These are phyloP conservation scores for Penicillium sp. DNA, from an alignment of 2,329 filamentous ascomycete genomes.

Conservation along the genomic window DNA sequence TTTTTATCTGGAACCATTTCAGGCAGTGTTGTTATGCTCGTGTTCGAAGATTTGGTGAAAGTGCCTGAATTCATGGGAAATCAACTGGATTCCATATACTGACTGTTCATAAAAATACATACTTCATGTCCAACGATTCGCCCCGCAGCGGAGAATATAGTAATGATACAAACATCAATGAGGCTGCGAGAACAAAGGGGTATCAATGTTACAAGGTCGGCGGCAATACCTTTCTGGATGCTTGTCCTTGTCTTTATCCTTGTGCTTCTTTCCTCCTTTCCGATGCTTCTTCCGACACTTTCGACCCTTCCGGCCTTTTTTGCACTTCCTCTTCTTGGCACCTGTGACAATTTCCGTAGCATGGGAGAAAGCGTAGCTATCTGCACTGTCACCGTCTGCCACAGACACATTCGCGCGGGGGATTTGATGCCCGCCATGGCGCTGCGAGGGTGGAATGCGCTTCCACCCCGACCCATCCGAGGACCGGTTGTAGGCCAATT, in stretches of 20 bases:
- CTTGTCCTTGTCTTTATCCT: slow-evolving; percentile 3
- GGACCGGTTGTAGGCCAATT: slow-evolving; percentile 38
- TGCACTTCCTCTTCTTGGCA: slow-evolving; percentile 9
- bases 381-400: background rate
- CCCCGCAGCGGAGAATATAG: background rate
- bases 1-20: too few relatives aligned
- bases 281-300: slow-evolving; percentile 13
- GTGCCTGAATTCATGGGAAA: too few relatives aligned
- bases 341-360: slow-evolving; percentile 9
- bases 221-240: slow-evolving; percentile 6
- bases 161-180: slow-evolving; percentile 3
- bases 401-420: slow-evolving; percentile 1
- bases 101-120: too few relatives aligned
- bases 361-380: slow-evolving; percentile 1
- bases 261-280: slow-evolving; percentile 1
- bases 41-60: too few relatives aligned
- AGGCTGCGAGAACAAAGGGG: slow-evolving; percentile 6
- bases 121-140: too few relatives aligned
- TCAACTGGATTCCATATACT: too few relatives aligned
- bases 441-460: slow-evolving; percentile 6
- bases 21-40: too few relatives aligned
- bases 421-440: slow-evolving; percentile 15
- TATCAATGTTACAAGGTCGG: slow-evolving; percentile 16
- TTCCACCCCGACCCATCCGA: slow-evolving; percentile 6
- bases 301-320: slow-evolving; percentile 12